Evolutionary conservation across 257 asterid genomes (phyloP), one percentile per base, ranked within the genome.

Genomic region (Jacaranda copaia): DNA sequence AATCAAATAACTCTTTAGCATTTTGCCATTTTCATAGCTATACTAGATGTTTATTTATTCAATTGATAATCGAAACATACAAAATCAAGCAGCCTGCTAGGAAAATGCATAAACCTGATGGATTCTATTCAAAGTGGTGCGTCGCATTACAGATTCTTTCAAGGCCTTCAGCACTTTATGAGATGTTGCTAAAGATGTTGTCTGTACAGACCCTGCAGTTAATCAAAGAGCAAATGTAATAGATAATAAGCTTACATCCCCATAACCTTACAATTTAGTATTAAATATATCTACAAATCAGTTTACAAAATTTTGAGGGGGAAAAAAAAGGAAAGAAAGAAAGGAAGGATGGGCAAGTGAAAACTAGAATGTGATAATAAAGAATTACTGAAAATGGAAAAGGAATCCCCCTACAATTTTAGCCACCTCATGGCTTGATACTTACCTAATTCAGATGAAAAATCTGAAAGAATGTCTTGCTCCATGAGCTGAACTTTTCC

Each of bases 141-240:
- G 90, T 32, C 87, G 89, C 89, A 78, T 85, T 64, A 91, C 88
- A 76, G 99, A 91, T 87, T 90, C 89, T 84, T 79, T 88, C 74
- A 95, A 82, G 81, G 91, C 92, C 81, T 82, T 81, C 85, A 93
- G 85, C 81, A 93, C 96, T 77, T 82, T 90, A 42, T 85, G 86
- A 75, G 94, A 77, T 53, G 86, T 79, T 61, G 72, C 63, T 18
- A 77, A 39, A 79, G 79, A 69, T 18, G 70, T 52, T 68, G 61
- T 75, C 76, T 65, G 75, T 39, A 82, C 53, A 81, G 70, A 75
- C 46, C 73, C 91, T 88, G 56, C 38, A 82, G 68, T 68, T 56
- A 68, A 67, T 72, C 58, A 70, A 48, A 72, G 49, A 8, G 55
- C 52, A 56, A 45, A 64, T 57, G 16, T 39, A 55, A 42, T 51